phyloP scores from a whole-genome alignment of 495 filamentous ascomycete species.

The Xylaria flabelliformis region DNA sequence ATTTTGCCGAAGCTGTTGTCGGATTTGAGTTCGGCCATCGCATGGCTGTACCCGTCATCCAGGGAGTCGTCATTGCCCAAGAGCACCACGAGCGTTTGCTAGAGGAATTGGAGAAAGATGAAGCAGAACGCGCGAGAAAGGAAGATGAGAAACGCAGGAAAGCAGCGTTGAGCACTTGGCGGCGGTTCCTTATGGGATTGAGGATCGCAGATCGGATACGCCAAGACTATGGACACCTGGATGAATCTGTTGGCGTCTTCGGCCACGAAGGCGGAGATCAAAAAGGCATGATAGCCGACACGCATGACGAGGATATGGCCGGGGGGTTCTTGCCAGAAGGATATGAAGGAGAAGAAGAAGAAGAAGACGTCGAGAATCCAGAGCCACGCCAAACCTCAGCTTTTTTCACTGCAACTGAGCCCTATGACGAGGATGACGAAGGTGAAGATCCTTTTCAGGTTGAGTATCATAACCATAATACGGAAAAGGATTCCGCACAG shows the following conservation, averaged over 20 bases:
- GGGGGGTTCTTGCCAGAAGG: slow-evolving; percentile 65
- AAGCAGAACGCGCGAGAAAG: slow-evolving; percentile 75
- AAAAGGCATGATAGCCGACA: slow-evolving; percentile 24
- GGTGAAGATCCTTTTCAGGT: slow-evolving; percentile 41
- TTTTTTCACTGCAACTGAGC: slow-evolving; percentile 44
- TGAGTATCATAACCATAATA: slow-evolving; percentile 34
- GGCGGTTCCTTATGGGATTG: slow-evolving; percentile 84
- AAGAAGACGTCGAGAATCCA: slow-evolving; percentile 26
- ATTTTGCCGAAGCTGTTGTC: slow-evolving; percentile 92
- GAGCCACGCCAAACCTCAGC: slow-evolving; percentile 43
- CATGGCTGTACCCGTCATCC: slow-evolving; percentile 89
- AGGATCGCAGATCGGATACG: slow-evolving; percentile 79
- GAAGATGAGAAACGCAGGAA: slow-evolving; percentile 84
- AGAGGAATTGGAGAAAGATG: slow-evolving; percentile 83
- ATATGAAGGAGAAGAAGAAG: slow-evolving; percentile 41
- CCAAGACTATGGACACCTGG: slow-evolving; percentile 73
- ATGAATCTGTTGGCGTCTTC: slow-evolving; percentile 50
- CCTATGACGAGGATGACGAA: slow-evolving; percentile 43
- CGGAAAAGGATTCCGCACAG: slow-evolving; percentile 4
- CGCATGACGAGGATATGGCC: slow-evolving; percentile 53
- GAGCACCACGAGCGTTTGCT: slow-evolving; percentile 77
- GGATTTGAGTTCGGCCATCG: slow-evolving; percentile 96
- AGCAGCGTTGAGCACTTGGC: slow-evolving; percentile 77
- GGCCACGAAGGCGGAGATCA: slow-evolving; percentile 39
- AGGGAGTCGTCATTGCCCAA: slow-evolving; percentile 85